Conservation (phyloP, 306 rosid genomes). For the Malus domestica region DNA sequence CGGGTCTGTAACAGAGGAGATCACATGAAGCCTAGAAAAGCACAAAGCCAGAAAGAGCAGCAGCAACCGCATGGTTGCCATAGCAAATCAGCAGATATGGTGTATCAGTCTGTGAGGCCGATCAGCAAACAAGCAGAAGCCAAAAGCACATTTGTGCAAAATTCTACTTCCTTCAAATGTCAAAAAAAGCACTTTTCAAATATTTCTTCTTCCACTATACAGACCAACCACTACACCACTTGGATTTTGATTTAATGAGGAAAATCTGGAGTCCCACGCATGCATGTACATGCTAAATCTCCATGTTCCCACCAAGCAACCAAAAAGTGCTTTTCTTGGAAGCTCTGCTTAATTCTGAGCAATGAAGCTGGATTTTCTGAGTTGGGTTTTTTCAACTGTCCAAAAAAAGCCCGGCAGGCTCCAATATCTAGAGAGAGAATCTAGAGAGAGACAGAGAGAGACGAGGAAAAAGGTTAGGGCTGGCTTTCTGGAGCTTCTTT, state of each 20-base stretch:
- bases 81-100: neutral
- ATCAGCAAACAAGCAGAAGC: neutral
- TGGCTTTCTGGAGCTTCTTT: neutral
- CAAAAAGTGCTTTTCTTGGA: no score
- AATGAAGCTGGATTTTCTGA: neutral
- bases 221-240: neutral
- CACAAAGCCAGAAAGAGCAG: conserved; percentile 47
- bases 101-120: neutral
- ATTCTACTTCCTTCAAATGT: no score
- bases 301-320: neutral
- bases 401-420: neutral
- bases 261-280: neutral
- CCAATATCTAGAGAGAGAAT: neutral
- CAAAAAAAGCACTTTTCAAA: neutral
- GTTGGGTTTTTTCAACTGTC: conserved; percentile 1
- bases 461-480: neutral
- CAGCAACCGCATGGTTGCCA: conserved; percentile 30
- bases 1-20: conserved; percentile 42
- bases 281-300: neutral
- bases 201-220: neutral
- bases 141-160: neutral
- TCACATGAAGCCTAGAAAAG: conserved; percentile 33
- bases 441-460: neutral
- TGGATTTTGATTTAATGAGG: neutral
- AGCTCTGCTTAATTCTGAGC: no score